Conservation (phyloP, 2,329 filamentous ascomycete species). For the Periconia sp. region DNA sequence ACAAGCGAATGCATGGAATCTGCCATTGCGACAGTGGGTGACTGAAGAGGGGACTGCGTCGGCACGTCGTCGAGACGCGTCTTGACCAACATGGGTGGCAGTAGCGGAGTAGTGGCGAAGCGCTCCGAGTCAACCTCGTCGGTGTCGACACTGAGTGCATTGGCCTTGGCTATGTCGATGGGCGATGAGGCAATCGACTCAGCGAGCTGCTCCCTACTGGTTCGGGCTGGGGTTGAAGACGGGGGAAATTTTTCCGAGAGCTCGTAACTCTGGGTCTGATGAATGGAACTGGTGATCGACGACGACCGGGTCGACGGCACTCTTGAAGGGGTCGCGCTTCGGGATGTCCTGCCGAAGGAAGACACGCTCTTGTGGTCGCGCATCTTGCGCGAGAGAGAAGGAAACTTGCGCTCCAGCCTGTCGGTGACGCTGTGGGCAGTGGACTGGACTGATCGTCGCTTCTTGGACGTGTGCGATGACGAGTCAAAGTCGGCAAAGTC, state of each 20-base stretch:
- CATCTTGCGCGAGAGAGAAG: conserved; percentile 62
- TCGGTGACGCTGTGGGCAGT: conserved; percentile 68
- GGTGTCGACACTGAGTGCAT: conserved; percentile 55
- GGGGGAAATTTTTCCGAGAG: conserved; percentile 36
- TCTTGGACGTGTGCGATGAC: conserved; percentile 63
- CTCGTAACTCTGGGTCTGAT: conserved; percentile 49
- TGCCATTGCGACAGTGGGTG: conserved; percentile 75
- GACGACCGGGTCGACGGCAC: conserved; percentile 76
- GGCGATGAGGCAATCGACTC: conserved; percentile 36
- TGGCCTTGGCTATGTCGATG: conserved; percentile 48
- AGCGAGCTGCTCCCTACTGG: conserved; percentile 42
- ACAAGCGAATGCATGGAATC: conserved; percentile 58
- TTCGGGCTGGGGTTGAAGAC: conserved; percentile 27
- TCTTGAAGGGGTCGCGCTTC: conserved; percentile 57
- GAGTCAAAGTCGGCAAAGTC: conserved; percentile 64
- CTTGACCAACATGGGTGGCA: conserved; percentile 79
- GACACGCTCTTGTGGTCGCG: conserved; percentile 53
- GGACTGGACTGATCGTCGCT: conserved; percentile 65
- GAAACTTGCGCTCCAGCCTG: conserved; percentile 68
- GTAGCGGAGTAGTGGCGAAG: conserved; percentile 79
- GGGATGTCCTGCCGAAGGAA: conserved; percentile 41
- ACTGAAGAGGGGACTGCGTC: conserved; percentile 82
- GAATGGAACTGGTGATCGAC: conserved; percentile 70
- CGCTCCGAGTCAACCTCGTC: conserved; percentile 60
- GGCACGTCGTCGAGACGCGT: conserved; percentile 60